Evolutionary conservation across 2,329 filamentous ascomycete genomes (phyloP).

Genomic region (Colletotrichum aenigma): DNA sequence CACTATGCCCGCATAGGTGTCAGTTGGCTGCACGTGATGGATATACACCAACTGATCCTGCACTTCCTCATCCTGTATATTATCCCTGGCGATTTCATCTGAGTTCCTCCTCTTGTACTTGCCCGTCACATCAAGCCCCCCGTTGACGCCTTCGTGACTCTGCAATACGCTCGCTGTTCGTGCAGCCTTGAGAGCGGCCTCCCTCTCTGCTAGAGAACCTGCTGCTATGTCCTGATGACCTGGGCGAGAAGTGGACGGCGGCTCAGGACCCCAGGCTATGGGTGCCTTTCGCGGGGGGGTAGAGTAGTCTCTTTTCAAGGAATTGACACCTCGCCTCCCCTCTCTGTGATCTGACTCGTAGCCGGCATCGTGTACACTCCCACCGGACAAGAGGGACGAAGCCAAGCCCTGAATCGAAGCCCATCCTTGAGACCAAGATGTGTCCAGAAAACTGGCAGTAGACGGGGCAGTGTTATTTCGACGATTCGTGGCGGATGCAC

Average conservation of each 20-base stretch:
- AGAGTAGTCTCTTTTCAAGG: slow-evolving; percentile 14
- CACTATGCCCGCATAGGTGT: slow-evolving; percentile 90
- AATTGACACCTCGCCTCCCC: slow-evolving; percentile 1
- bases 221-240: slow-evolving; percentile 54
- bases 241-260: slow-evolving; percentile 42
- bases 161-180: slow-evolving; percentile 65
- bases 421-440: slow-evolving; percentile 60
- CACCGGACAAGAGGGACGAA: slow-evolving; percentile 43
- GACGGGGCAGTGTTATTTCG: slow-evolving; percentile 35
- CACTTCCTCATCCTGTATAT: slow-evolving; percentile 59
- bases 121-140: slow-evolving; percentile 58
- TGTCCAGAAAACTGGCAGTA: slow-evolving; percentile 48
- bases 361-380: slow-evolving; percentile 29
- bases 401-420: slow-evolving; percentile 60
- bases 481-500: background rate
- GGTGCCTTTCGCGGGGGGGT: slow-evolving; percentile 25
- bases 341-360: slow-evolving; percentile 18
- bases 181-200: slow-evolving; percentile 58
- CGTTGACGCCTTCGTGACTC: slow-evolving; percentile 64
- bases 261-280: slow-evolving; percentile 55
- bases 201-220: slow-evolving; percentile 57
- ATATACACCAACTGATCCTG: slow-evolving; percentile 87
- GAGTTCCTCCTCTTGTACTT: slow-evolving; percentile 71
- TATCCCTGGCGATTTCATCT: slow-evolving; percentile 55
- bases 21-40: slow-evolving; percentile 80